Evolutionary conservation across 1,284 basidiomycete genomes (phyloP), one percentile per base, ranked within the genome.

Genomic region (Omphalotus olearius): DNA sequence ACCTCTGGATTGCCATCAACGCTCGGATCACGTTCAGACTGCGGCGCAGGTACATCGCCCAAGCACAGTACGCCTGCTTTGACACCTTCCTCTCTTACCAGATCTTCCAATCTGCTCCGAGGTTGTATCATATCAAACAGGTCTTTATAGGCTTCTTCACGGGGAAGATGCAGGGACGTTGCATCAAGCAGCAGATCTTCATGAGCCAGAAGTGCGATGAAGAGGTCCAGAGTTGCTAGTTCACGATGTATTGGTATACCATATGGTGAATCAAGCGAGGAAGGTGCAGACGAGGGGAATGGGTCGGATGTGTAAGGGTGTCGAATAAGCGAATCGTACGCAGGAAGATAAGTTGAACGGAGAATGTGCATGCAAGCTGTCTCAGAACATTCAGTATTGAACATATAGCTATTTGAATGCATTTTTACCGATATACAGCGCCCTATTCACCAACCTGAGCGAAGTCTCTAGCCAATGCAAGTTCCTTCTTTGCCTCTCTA

Each of bases 291-390:
- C 55, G n/a, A 63, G 1, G 81, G 79, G 62, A 81, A 82, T 5
- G 80, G 80, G 57, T 82, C 78, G 30, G 79, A 78, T 3, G 77
- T 71, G 62, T 82, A 82, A 4, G 80, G 80, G 0, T 64, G 59
- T 45, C 72, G 73, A 54, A 83, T 66, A 39, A 77, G 66, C 6
- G 68, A 64, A 10, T 58, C 58, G 58, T 83, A 82, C 9, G 75
- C 68, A 17, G 75, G 67, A 40, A 83, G 63, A 61, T 79, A 83
- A 4, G 74, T 72, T 0, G 80, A 81, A 35, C 81, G 76, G 28
- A 83, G 67, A 42, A 82, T 72, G 54, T 83, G 78, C 80, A 82
- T 82, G 59, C 76, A 81, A 17, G 78, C 80, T 82, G 28, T 36
- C 14, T 42, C 7, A 28, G 2, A 42, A n/a, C 2, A 11, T 35